These are phyloP conservation scores for Colletotrichum godetiae DNA, from an alignment of 2,329 filamentous ascomycete species.

Conservation along the genomic window DNA sequence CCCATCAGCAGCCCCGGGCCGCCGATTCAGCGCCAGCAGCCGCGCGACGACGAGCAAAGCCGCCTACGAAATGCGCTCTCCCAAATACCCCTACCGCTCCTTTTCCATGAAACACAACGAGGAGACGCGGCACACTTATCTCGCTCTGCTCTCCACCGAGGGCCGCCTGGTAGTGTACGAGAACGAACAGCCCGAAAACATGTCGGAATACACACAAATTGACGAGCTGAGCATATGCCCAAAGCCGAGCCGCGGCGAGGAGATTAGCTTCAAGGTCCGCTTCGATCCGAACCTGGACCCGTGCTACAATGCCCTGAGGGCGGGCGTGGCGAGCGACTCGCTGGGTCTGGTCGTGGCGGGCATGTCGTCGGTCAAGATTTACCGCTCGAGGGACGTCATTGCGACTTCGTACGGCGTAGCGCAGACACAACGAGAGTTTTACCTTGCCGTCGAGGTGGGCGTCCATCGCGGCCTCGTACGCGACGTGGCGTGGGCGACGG, in stretches of 20 bases:
- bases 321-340: conserved; percentile 83
- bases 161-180: conserved; percentile 85
- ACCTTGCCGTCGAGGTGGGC: conserved; percentile 80
- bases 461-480: conserved; percentile 83
- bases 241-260: conserved; percentile 81
- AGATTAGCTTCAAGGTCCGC: conserved; percentile 85
- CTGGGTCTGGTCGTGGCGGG: conserved; percentile 86
- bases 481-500: conserved; percentile 92
- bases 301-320: conserved; percentile 79
- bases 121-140: conserved; percentile 82
- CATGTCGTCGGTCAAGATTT: conserved; percentile 86
- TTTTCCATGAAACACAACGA: conserved; percentile 88
- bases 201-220: conserved; percentile 79
- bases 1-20: conserved; percentile 80
- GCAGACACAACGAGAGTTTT: conserved; percentile 80
- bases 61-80: conserved; percentile 67
- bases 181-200: conserved; percentile 84
- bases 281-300: conserved; percentile 91
- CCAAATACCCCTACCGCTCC: conserved; percentile 77
- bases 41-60: conserved; percentile 54
- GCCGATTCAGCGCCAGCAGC: conserved; percentile 79
- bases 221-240: conserved; percentile 82
- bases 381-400: conserved; percentile 75
- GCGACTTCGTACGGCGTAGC: conserved; percentile 62
- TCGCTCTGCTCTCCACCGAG: conserved; percentile 86